Evolutionary conservation across 2,329 filamentous ascomycete genomes (phyloP).

Genomic region (Neofusicoccum cordaticola): DNA sequence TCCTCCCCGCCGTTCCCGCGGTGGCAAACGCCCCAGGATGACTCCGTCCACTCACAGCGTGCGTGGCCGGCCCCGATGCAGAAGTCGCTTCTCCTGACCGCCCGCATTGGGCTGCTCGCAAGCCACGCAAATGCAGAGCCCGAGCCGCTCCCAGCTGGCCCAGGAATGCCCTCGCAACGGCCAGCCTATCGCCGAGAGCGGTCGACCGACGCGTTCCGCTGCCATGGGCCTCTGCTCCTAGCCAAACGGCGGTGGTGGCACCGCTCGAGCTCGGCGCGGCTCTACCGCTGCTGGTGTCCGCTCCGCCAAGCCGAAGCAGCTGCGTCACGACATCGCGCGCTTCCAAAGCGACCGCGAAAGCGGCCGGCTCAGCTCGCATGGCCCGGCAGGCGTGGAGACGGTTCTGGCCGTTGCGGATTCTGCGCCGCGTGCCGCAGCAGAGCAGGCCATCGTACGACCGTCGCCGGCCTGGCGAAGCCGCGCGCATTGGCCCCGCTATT

Average conservation of each 20-base stretch:
- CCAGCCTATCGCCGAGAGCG: conserved; percentile 8
- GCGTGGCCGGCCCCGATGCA: conserved; percentile 3
- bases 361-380: not conserved
- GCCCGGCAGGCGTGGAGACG: not conserved
- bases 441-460: not conserved
- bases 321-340: conserved; percentile 1
- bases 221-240: not conserved
- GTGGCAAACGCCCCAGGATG: not conserved
- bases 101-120: conserved; percentile 9
- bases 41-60: not conserved
- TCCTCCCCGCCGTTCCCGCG: not conserved
- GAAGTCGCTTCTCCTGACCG: conserved; percentile 6
- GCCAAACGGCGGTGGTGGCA: conserved; percentile 9
- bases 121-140: conserved; percentile 2
- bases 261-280: conserved; percentile 2
- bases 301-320: not conserved
- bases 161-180: conserved; percentile 11
- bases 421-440: not conserved
- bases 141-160: conserved; percentile 8
- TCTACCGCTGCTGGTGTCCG: conserved; percentile 9
- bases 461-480: not conserved
- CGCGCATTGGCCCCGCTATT: conserved; percentile 1
- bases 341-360: not conserved
- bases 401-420: not conserved
- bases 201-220: not conserved